Evolutionary conservation across 345 rosid species (phyloP), one percentile per base, ranked within the genome.

Genomic region (Corymbia maculata): DNA sequence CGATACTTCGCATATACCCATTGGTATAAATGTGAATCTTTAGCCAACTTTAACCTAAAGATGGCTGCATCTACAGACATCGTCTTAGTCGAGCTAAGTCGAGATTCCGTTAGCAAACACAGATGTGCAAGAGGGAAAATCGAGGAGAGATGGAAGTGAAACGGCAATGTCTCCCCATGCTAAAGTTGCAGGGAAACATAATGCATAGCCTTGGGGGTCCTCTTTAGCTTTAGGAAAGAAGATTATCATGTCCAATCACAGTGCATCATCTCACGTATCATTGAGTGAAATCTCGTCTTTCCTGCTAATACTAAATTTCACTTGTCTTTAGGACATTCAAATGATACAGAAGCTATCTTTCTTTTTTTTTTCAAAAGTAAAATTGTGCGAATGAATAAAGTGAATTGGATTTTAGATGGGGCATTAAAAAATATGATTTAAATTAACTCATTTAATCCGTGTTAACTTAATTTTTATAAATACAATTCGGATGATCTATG

Each of bases 301-400:
- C 61, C 61, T 21, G 5, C 61, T 15, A 61, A 28, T 61, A 3
- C 68, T 36, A 30, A 28, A 26, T 61, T 61, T 61, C 32, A 61
- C 2, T 61, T 61, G 5, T 12, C 32, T 28, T 61, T 61, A 30
- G 68, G 68, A 61, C 68, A 61, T 61, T 61, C 16, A 12, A 61
- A 61, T 15, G 32, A 61, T 61, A 3, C 13, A 61, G 6, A 61
- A 61, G 68, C 13, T 26, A 30, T 61, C 68, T 55, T 61, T 26
- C 15, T 61, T 30, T 55, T 61, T 26, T 61, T 28, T 61, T 7
- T 30, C 68, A 61, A 61, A 12, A 61, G 32, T 61, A 61, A 61
- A 61, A 6, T 28, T 26, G 68, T 5, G 68, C 7, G 26, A 7
- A 7, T 0, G 6, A 2, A 30, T 7, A 10, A 6, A 30, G 15